phyloP scores from a whole-genome alignment of 306 rosid species.

The Spatholobus suberectus region DNA sequence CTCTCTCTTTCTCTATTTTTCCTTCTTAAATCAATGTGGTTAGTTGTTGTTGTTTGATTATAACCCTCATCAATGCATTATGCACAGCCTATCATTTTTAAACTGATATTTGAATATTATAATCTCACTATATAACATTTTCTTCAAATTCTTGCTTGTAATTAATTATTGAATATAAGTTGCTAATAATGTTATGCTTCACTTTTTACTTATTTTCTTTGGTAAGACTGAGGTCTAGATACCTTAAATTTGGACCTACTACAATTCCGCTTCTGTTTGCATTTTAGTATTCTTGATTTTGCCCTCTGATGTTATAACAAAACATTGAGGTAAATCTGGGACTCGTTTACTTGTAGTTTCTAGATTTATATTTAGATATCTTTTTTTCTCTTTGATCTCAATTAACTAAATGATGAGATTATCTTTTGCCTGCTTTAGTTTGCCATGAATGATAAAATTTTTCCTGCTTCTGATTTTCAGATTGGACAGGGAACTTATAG shows the following conservation, averaged over 20 bases:
- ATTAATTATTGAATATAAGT: neutral
- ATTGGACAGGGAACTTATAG: slow-evolving; percentile 98
- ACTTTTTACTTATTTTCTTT: neutral
- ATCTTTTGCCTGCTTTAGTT: slow-evolving; percentile 1
- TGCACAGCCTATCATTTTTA: neutral
- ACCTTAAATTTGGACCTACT: neutral
- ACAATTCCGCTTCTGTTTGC: neutral
- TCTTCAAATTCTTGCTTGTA: neutral
- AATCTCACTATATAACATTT: neutral
- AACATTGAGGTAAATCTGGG: slow-evolving; percentile 19
- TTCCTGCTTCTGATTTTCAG: slow-evolving; percentile 51
- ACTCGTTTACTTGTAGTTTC: neutral
- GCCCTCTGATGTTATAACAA: neutral
- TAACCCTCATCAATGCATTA: neutral
- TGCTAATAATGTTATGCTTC: slow-evolving; percentile 28
- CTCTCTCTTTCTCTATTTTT: neutral
- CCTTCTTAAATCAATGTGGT: neutral
- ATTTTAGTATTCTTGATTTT: slow-evolving; percentile 18
- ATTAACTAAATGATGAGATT: slow-evolving; percentile 24
- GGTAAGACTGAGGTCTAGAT: neutral
- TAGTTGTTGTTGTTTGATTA: neutral
- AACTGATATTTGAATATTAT: neutral
- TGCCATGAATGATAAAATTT: slow-evolving; percentile 18
- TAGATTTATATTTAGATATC: neutral
- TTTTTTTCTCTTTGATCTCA: neutral